A percentile compares a stretch with the other conserved stretches of the same genome.
phyloP scores from a whole-genome alignment of 305 asterid genomes.

The Solanum hybrid region DNA sequence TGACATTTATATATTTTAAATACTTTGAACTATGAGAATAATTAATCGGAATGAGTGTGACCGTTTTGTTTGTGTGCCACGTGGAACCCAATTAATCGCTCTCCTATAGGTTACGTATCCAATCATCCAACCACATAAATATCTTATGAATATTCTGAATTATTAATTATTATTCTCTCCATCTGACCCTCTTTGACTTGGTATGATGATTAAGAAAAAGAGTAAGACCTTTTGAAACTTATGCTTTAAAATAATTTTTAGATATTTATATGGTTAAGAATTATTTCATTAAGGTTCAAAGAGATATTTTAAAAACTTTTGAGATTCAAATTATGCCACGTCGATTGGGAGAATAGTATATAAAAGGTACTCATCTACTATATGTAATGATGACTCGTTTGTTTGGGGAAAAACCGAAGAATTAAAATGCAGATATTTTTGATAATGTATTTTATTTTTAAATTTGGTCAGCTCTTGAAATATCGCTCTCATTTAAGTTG shows the following conservation, averaged over 20 bases:
- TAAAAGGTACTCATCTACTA: background rate
- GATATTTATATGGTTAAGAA: no score
- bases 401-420: background rate
- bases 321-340: background rate
- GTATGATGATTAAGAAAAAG: no score
- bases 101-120: background rate
- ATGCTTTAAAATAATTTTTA: no score
- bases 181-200: no score
- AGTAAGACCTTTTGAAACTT: no score
- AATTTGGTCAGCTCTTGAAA: background rate
- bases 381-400: background rate
- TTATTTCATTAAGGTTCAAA: no score
- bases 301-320: background rate
- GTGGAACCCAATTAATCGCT: background rate
- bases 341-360: background rate
- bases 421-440: background rate
- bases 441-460: background rate
- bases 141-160: no score
- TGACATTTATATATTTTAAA: background rate
- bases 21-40: background rate
- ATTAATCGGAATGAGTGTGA: background rate
- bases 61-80: background rate
- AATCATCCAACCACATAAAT: background rate
- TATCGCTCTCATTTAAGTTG: background rate
- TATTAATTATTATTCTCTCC: no score